Conservation (phyloP, 805 yeast species). For the Wickerhamomyces kurtzmanii region DNA sequence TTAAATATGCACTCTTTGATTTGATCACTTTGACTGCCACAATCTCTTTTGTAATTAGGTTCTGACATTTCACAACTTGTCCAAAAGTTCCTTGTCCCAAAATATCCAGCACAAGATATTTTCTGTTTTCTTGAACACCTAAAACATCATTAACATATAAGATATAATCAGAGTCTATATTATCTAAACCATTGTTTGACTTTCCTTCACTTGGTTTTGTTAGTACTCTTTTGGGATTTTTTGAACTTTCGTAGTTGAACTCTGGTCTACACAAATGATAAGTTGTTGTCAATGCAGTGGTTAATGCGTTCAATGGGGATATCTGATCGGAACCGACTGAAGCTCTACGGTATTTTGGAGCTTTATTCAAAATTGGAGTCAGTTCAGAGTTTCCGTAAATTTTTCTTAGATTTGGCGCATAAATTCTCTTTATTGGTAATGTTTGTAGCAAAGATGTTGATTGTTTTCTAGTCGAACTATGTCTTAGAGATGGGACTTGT, state of each 20-base stretch:
- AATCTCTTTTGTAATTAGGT: conserved; percentile 53
- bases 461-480: conserved; percentile 1
- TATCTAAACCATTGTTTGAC: conserved; percentile 77
- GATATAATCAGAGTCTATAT: conserved; percentile 83
- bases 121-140: conserved; percentile 77
- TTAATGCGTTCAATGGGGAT: conserved; percentile 75
- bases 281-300: conserved; percentile 68
- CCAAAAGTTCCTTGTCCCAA: conserved; percentile 98
- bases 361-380: conserved; percentile 48
- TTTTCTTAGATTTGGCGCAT: conserved; percentile 38
- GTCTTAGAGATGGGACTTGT: conserved; percentile 1
- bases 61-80: conserved; percentile 92
- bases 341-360: conserved; percentile 64
- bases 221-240: conserved; percentile 85
- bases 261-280: conserved; percentile 79
- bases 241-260: conserved; percentile 72
- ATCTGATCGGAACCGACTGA: conserved; percentile 53
- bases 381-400: conserved; percentile 39
- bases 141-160: conserved; percentile 89
- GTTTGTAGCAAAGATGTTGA: conserved; percentile 17
- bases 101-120: conserved; percentile 81
- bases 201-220: conserved; percentile 88
- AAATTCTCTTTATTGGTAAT: conserved; percentile 16
- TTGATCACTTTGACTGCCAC: conserved; percentile 94
- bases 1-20: conserved; percentile 82